A percentile compares a stretch with the other conserved stretches of the same genome.
These are phyloP conservation scores for Trichophyton verrucosum DNA, from an alignment of 2,329 filamentous ascomycete species.

Conservation along the genomic window DNA sequence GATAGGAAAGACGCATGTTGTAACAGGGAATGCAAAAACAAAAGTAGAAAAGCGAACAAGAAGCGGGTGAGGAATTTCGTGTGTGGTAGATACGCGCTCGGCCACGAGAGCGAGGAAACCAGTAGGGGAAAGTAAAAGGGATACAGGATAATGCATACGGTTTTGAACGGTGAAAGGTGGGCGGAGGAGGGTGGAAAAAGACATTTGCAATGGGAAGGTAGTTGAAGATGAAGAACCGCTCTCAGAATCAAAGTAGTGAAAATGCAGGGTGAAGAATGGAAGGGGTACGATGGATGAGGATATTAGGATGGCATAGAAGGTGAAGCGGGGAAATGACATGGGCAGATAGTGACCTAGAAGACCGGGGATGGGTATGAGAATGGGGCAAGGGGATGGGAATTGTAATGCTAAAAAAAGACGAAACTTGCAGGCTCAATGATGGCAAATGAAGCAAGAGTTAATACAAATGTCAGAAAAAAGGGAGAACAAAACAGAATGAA, in stretches of 20 bases:
- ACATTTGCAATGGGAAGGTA: no score
- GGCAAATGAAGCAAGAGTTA: slow-evolving; percentile 1
- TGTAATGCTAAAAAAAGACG: neutral
- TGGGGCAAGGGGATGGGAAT: neutral
- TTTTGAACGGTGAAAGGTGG: neutral
- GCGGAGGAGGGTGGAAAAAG: neutral
- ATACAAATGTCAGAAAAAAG: slow-evolving; percentile 5
- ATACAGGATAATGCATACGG: neutral
- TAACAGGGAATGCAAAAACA: neutral
- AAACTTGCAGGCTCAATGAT: slow-evolving; percentile 2
- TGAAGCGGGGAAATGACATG: neutral
- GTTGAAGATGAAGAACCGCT: no score
- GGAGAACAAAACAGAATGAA: neutral
- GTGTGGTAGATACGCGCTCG: neutral
- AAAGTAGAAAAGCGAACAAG: neutral
- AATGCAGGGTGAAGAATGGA: no score
- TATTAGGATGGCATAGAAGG: neutral
- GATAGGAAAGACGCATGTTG: neutral
- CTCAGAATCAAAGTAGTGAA: no score
- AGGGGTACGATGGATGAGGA: no score
- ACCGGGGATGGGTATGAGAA: neutral
- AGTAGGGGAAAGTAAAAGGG: neutral
- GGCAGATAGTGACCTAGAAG: neutral
- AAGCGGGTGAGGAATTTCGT: neutral
- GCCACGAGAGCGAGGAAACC: neutral